phyloP scores from a whole-genome alignment of 768 basidiomycete genomes.

The Mycena albidolilacea region DNA sequence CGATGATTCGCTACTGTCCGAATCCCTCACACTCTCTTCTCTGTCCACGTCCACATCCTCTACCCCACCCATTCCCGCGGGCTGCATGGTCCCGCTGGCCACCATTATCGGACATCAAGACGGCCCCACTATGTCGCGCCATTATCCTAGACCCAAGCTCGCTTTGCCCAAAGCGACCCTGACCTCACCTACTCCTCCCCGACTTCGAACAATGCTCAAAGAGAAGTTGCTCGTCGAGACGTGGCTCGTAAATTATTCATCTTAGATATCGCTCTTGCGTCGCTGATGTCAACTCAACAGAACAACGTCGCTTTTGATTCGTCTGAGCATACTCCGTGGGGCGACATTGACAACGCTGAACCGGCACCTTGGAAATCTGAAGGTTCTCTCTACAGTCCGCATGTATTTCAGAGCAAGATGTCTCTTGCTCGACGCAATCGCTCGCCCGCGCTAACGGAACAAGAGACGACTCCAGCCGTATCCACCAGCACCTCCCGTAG shows the following conservation, averaged over 20 bases:
- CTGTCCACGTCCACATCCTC: conserved; percentile 48
- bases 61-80: conserved; percentile 49
- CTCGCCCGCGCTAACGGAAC: conserved; percentile 13
- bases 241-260: conserved; percentile 54
- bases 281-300: conserved; percentile 41
- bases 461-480: conserved; percentile 28
- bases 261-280: not conserved
- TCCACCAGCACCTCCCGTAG: conserved; percentile 15
- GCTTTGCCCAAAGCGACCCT: conserved; percentile 42
- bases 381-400: conserved; percentile 55
- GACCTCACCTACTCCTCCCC: conserved; percentile 55
- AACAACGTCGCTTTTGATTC: conserved; percentile 47
- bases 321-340: conserved; percentile 61
- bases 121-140: conserved; percentile 47
- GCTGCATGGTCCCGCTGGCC: conserved; percentile 44
- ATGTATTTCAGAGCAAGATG: conserved; percentile 46
- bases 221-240: conserved; percentile 56
- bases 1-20: conserved; percentile 44
- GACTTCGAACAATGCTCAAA: conserved; percentile 54
- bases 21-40: conserved; percentile 54
- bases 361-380: conserved; percentile 54
- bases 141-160: conserved; percentile 17
- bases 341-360: conserved; percentile 40
- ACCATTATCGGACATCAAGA: conserved; percentile 50
- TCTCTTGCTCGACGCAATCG: conserved; percentile 32